These are phyloP conservation scores for Trichophyton rubrum DNA, from an alignment of 2,329 filamentous ascomycete species.

Conservation along the genomic window DNA sequence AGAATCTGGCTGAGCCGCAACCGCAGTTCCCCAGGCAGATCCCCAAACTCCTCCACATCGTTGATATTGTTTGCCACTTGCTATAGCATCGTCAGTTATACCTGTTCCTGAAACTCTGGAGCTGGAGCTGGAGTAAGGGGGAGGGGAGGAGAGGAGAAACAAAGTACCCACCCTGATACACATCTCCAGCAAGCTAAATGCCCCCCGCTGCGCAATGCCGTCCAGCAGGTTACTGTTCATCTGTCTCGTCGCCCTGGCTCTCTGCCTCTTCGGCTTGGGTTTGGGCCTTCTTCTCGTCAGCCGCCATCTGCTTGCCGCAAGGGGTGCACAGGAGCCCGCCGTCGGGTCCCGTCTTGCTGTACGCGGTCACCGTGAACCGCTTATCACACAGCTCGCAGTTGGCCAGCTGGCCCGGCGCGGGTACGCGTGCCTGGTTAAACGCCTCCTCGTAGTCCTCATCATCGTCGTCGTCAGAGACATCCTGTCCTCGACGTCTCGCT, in stretches of 20 bases:
- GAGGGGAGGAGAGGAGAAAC: too few relatives aligned
- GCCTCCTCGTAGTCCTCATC: slow-evolving; percentile 39
- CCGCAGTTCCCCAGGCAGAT: slow-evolving; percentile 46
- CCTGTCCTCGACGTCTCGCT: slow-evolving; percentile 31
- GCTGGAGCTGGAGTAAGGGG: neutral
- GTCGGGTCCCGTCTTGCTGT: slow-evolving; percentile 68
- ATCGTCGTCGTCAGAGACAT: slow-evolving; percentile 28
- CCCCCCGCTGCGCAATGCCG: slow-evolving; percentile 41
- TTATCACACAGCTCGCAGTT: slow-evolving; percentile 79
- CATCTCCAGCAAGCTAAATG: slow-evolving; percentile 38
- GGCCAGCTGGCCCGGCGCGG: slow-evolving; percentile 71
- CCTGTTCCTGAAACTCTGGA: too few relatives aligned
- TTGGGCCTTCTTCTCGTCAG: slow-evolving; percentile 47
- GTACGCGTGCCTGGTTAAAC: slow-evolving; percentile 44
- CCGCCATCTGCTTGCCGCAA: slow-evolving; percentile 63
- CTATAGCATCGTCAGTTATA: slow-evolving; percentile 15
- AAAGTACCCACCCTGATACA: slow-evolving; percentile 41
- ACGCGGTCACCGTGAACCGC: slow-evolving; percentile 83
- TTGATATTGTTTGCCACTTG: slow-evolving; percentile 52
- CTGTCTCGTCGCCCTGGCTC: slow-evolving; percentile 56
- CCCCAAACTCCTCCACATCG: slow-evolving; percentile 53
- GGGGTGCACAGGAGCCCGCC: slow-evolving; percentile 74
- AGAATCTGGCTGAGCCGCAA: slow-evolving; percentile 51
- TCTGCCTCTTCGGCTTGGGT: slow-evolving; percentile 42
- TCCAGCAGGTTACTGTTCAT: slow-evolving; percentile 76